Conservation (phyloP, 129 eudicot genomes). For the Centaurea solstitialis region DNA sequence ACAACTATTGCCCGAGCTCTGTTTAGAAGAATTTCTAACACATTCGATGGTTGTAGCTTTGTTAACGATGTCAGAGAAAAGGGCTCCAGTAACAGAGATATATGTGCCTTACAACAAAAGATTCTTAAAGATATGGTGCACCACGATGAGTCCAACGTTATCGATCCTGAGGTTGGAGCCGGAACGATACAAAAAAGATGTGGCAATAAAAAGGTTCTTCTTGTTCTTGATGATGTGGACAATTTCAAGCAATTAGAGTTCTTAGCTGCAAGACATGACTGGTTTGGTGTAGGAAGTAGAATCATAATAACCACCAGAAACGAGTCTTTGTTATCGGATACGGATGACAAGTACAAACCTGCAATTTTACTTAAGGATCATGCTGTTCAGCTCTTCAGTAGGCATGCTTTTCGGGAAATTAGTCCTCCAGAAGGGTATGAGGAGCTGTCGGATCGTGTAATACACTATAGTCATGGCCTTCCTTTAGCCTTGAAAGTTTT, state of each 20-base stretch:
- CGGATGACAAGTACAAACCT: neutral
- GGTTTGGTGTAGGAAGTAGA: slow-evolving; percentile 2
- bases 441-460: neutral
- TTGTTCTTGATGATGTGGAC: slow-evolving; percentile 23
- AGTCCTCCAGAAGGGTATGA: neutral
- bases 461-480: neutral
- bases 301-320: slow-evolving; percentile 6
- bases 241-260: neutral
- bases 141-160: neutral
- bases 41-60: too few relatives aligned
- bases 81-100: too few relatives aligned
- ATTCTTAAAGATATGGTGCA: neutral
- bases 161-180: neutral
- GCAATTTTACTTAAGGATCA: neutral
- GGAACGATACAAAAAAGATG: neutral
- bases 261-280: neutral
- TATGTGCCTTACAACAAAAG: neutral
- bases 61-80: too few relatives aligned
- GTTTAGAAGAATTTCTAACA: too few relatives aligned
- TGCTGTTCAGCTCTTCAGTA: slow-evolving; percentile 4
- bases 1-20: too few relatives aligned
- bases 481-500: neutral
- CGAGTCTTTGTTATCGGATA: neutral
- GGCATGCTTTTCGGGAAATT: neutral
- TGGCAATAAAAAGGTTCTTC: slow-evolving; percentile 1